Conservation (phyloP, 345 rosid genomes). For the Arabis alpina region DNA sequence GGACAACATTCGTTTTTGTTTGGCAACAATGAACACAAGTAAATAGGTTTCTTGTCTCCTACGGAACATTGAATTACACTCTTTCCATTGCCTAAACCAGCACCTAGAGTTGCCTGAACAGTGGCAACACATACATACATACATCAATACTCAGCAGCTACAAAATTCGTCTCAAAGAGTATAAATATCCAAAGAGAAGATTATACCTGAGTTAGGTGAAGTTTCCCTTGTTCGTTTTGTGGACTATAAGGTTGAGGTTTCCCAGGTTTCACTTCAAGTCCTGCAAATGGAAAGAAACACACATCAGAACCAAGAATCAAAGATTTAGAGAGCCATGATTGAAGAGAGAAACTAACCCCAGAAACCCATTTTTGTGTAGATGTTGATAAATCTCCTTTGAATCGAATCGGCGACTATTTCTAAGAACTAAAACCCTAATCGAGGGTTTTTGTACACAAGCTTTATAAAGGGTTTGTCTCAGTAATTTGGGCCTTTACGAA, state of each 20-base stretch:
- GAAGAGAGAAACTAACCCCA: constrained; percentile 57
- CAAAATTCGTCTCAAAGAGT: not conserved
- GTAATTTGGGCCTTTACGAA: constrained; percentile 18
- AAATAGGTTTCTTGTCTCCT: constrained; percentile 62
- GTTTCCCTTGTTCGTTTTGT: constrained; percentile 61
- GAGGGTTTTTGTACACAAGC: not conserved
- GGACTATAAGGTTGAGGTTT: constrained; percentile 69
- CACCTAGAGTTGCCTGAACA: constrained; percentile 85
- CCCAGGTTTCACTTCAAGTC: constrained; percentile 89
- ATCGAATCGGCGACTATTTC: constrained; percentile 26
- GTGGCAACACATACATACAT: constrained; percentile 4
- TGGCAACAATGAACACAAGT: constrained; percentile 80
- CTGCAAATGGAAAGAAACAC: constrained; percentile 34
- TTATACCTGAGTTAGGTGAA: constrained; percentile 80
- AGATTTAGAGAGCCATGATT: not conserved
- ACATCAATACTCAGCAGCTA: constrained; percentile 1
- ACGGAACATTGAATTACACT: constrained; percentile 74
- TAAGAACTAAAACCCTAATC: constrained; percentile 48
- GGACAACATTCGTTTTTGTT: constrained; percentile 69
- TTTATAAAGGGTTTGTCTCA: constrained; percentile 22
- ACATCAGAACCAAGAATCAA: constrained; percentile 1
- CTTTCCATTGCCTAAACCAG: constrained; percentile 66
- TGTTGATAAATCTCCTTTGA: not conserved
- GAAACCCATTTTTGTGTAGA: constrained; percentile 54
- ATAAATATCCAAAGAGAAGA: not conserved